Evolutionary conservation across 257 asterid genomes (phyloP).

Genomic region (Nicotiana attenuata): DNA sequence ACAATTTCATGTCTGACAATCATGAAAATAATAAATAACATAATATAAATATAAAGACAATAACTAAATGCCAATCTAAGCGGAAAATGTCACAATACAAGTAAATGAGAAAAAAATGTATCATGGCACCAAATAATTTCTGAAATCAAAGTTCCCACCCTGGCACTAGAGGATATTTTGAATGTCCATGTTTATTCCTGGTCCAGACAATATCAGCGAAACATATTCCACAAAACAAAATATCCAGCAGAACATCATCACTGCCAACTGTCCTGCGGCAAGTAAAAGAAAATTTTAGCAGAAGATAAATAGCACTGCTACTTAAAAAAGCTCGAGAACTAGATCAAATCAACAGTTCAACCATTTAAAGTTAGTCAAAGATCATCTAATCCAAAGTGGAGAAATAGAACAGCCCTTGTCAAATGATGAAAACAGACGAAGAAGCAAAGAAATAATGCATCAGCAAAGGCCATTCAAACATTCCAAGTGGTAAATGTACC

Average conservation of each 20-base stretch:
- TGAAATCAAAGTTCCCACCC: slow-evolving; percentile 44
- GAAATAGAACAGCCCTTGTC: background rate
- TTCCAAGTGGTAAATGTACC: slow-evolving; percentile 27
- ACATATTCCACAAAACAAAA: slow-evolving; percentile 76
- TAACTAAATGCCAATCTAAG: background rate
- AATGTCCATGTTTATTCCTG: slow-evolving; percentile 44
- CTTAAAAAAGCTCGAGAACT: background rate
- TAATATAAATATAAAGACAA: background rate
- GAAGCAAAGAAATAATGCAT: background rate
- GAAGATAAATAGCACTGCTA: background rate
- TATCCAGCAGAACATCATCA: slow-evolving; percentile 63
- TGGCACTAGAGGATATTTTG: slow-evolving; percentile 91
- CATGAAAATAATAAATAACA: background rate
- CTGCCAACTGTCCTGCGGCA: slow-evolving; percentile 52
- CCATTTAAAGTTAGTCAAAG: background rate
- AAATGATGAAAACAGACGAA: background rate
- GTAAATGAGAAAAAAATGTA: background rate
- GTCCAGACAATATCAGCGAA: slow-evolving; percentile 84
- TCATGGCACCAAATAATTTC: background rate
- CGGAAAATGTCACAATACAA: background rate
- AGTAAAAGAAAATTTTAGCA: background rate
- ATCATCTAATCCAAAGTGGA: background rate
- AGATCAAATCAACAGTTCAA: background rate
- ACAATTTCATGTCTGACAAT: slow-evolving; percentile 73
- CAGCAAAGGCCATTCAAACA: background rate